Evolutionary conservation across 495 filamentous ascomycete genomes (phyloP), one percentile per base, ranked within the genome.

Genomic region (Eremomyces bilateralis): DNA sequence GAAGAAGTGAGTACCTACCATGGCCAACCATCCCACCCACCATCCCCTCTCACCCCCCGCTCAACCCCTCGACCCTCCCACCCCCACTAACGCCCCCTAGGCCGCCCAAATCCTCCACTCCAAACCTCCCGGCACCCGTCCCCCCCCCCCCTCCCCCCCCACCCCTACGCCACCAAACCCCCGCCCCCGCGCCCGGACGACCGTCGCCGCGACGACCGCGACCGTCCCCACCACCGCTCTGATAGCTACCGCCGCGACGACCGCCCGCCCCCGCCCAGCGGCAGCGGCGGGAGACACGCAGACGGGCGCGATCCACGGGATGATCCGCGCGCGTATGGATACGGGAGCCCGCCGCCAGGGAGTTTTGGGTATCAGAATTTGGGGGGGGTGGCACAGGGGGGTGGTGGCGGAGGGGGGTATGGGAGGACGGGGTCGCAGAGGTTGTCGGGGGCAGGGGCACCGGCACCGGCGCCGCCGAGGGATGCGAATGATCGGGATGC

Each of bases 371-470:
- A 50, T 60, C 62, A 48, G 55, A 41, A 31, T 17, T 37, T 45
- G 16, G 45, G n/a, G n/a, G n/a, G n/a, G n/a, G n/a, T n/a, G n/a
- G n/a, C n/a, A n/a, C n/a, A n/a, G n/a, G n/a, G n/a, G n/a, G n/a
- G n/a, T n/a, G n/a, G n/a, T n/a, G n/a, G n/a, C n/a, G n/a, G n/a
- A n/a, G n/a, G n/a, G n/a, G n/a, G n/a, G n/a, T n/a, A n/a, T n/a
- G n/a, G n/a, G n/a, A n/a, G n/a, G n/a, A n/a, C n/a, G n/a, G n/a
- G n/a, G n/a, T n/a, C n/a, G n/a, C n/a, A n/a, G n/a, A n/a, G n/a
- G n/a, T n/a, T n/a, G n/a, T n/a, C n/a, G n/a, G n/a, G n/a, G n/a
- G 57, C 66, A 21, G 75, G 71, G 1, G 73, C 76, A 1, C 65
- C 69, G 15, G 71, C 72, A 15, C 67, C 71, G 4, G 67, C 67